phyloP scores from a whole-genome alignment of 768 basidiomycete species.

The Russula abietina region DNA sequence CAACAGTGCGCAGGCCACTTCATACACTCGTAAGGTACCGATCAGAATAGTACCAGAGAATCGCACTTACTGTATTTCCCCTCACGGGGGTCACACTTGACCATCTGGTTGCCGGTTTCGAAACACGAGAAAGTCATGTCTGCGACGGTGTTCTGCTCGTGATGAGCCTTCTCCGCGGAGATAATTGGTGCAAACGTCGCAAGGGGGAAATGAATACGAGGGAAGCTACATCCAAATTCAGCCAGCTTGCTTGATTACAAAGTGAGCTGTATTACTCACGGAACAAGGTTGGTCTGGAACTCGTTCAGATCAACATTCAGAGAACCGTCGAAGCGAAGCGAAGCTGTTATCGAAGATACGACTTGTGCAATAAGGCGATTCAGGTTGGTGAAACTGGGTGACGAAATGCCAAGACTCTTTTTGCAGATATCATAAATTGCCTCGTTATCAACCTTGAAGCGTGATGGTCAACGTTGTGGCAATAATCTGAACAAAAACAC shows the following conservation, averaged over 20 bases:
- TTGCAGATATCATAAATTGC: constrained; percentile 64
- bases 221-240: constrained; percentile 38
- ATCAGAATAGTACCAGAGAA: background rate
- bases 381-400: constrained; percentile 58
- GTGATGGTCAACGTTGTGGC: background rate
- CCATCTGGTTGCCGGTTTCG: constrained; percentile 73
- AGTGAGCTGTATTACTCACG: constrained; percentile 33
- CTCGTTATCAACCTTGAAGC: constrained; percentile 49
- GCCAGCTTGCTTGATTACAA: background rate
- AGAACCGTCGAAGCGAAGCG: constrained; percentile 58
- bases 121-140: constrained; percentile 73
- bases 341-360: constrained; percentile 41
- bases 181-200: constrained; percentile 63
- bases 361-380: constrained; percentile 66
- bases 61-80: constrained; percentile 61
- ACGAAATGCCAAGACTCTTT: constrained; percentile 49
- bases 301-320: constrained; percentile 66
- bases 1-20: constrained; percentile 62
- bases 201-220: constrained; percentile 63
- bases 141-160: constrained; percentile 64
- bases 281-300: constrained; percentile 67
- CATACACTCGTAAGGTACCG: background rate
- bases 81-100: constrained; percentile 73
- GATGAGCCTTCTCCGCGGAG: constrained; percentile 56
- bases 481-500: background rate